Conservation (phyloP, 208 protist genomes). For the Leishmania tarentolae region DNA sequence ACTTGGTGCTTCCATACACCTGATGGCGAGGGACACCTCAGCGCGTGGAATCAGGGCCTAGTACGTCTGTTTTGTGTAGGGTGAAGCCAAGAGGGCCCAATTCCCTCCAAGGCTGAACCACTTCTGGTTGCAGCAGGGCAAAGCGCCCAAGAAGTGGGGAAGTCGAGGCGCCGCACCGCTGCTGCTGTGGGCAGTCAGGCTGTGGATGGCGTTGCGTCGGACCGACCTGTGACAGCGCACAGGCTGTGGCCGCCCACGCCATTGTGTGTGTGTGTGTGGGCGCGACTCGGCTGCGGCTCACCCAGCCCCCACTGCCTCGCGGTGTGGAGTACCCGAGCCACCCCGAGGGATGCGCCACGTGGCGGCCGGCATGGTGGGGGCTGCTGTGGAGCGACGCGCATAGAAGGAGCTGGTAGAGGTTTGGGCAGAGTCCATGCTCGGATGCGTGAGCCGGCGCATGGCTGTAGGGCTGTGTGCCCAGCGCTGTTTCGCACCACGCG, state of each 20-base stretch:
- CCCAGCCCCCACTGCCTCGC: neutral
- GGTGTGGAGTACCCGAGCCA: neutral
- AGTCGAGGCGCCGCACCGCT: neutral
- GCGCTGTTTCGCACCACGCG: neutral
- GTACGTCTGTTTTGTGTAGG: neutral
- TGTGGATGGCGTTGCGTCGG: neutral
- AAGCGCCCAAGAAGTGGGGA: neutral
- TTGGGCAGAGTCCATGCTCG: too few relatives aligned
- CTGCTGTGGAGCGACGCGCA: too few relatives aligned
- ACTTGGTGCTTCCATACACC: neutral
- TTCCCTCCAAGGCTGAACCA: neutral
- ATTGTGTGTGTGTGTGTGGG: neutral
- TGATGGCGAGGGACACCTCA: neutral
- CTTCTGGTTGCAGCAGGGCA: neutral
- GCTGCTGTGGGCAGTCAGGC: neutral
- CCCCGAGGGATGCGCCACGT: neutral
- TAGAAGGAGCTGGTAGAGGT: neutral
- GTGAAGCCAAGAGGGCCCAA: neutral
- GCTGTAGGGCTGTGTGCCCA: neutral
- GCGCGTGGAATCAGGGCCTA: neutral
- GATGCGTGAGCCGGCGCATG: neutral
- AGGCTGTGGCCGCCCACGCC: neutral
- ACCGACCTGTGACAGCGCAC: neutral
- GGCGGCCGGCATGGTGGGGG: neutral
- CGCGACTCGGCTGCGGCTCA: neutral